phyloP scores from a whole-genome alignment of 1,139 yeast species.

The Trichomonascaceae sp. region DNA sequence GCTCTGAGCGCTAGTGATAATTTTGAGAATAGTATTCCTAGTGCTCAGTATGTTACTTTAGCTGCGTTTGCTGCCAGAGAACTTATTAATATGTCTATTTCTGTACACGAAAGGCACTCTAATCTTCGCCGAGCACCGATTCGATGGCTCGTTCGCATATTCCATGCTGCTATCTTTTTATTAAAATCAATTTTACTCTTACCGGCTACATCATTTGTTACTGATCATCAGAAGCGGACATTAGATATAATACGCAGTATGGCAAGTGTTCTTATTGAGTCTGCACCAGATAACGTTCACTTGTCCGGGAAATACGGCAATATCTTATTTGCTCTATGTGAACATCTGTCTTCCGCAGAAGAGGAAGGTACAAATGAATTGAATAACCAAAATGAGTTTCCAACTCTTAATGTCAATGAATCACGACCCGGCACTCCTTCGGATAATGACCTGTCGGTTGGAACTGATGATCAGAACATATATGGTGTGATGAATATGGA shows the following conservation, averaged over 20 bases:
- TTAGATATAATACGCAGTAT: slow-evolving; percentile 62
- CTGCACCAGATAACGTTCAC: slow-evolving; percentile 87
- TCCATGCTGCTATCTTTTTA: slow-evolving; percentile 85
- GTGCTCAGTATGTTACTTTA: slow-evolving; percentile 52
- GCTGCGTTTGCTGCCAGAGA: slow-evolving; percentile 86
- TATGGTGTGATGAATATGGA: slow-evolving; percentile 26
- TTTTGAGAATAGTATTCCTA: slow-evolving; percentile 4
- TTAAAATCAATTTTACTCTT: slow-evolving; percentile 61
- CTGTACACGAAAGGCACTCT: slow-evolving; percentile 58
- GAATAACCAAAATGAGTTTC: background rate
- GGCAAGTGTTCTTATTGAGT: slow-evolving; percentile 68
- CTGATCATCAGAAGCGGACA: slow-evolving; percentile 48
- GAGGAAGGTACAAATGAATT: background rate
- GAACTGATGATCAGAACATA: slow-evolving; percentile 14
- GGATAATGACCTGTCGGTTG: background rate
- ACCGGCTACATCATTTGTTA: slow-evolving; percentile 40
- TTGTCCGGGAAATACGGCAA: slow-evolving; percentile 76
- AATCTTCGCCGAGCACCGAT: slow-evolving; percentile 74
- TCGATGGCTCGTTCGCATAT: slow-evolving; percentile 81
- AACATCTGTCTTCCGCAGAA: slow-evolving; percentile 45
- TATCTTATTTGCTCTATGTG: slow-evolving; percentile 68
- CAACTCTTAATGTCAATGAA: background rate
- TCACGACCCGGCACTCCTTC: background rate
- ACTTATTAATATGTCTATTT: slow-evolving; percentile 61
- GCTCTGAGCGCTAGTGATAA: slow-evolving; percentile 42